Percentiles rank a stretch among this genome's conserved stretches.
phyloP scores from a whole-genome alignment of 495 filamentous ascomycete genomes.

The Apodospora peruviana region DNA sequence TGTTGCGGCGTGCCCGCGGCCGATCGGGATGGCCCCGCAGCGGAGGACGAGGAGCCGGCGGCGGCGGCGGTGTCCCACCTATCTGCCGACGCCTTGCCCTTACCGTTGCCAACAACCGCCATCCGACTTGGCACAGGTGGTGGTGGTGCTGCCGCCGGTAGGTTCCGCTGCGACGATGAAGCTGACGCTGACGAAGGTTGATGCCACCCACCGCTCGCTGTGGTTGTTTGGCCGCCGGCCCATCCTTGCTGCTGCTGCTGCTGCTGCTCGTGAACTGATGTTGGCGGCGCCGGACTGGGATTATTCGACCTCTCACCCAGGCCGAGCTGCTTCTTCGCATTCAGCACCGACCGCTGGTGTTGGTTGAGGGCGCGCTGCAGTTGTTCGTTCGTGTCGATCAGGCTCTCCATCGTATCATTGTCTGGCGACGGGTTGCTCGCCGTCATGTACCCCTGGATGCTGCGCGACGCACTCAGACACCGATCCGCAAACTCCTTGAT shows the following conservation, averaged over 20 bases:
- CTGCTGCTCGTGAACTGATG: constrained; percentile 17
- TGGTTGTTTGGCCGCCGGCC: not conserved
- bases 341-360: constrained; percentile 74
- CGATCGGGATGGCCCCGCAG: constrained; percentile 28
- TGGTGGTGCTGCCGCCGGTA: constrained; percentile 8
- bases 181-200: not conserved
- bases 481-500: constrained; percentile 89
- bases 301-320: constrained; percentile 15
- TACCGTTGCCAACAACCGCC: constrained; percentile 26
- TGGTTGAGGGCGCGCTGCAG: constrained; percentile 69
- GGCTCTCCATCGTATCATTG: constrained; percentile 81
- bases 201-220: not conserved
- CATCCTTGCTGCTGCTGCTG: not conserved
- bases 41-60: too few species aligned
- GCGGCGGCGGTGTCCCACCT: constrained; percentile 20
- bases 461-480: constrained; percentile 69
- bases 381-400: constrained; percentile 94
- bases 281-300: constrained; percentile 12
- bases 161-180: not conserved
- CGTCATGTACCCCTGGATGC: constrained; percentile 78
- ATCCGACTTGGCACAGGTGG: constrained; percentile 18
- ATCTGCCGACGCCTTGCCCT: constrained; percentile 35
- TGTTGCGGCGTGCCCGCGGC: constrained; percentile 27
- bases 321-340: constrained; percentile 55
- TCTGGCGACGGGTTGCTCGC: constrained; percentile 74